Conservation (phyloP, 1,139 yeast species). For the Citeromyces hawaiiensis region DNA sequence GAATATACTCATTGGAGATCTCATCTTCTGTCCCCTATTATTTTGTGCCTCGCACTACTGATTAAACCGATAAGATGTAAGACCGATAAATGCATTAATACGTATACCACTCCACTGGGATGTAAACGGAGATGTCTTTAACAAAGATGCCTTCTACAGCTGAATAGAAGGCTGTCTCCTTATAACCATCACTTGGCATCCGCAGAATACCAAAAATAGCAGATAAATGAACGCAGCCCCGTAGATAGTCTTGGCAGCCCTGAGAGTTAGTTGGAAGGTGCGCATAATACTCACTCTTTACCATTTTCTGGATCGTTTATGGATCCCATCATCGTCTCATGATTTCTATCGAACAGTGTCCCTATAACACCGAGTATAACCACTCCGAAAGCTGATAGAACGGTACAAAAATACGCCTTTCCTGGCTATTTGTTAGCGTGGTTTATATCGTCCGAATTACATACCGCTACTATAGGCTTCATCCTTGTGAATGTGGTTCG, state of each 20-base stretch:
- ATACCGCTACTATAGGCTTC: slow-evolving; percentile 31
- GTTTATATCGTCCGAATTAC: slow-evolving; percentile 8
- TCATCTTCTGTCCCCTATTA: too few species aligned
- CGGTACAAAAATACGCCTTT: slow-evolving; percentile 91
- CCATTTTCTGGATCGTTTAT: slow-evolving; percentile 87
- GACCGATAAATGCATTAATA: neutral
- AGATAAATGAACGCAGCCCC: slow-evolving; percentile 82
- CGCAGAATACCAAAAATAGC: slow-evolving; percentile 76
- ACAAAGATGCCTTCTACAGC: slow-evolving; percentile 13
- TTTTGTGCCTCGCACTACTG: neutral
- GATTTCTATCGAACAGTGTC: slow-evolving; percentile 61
- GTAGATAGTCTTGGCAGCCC: slow-evolving; percentile 80
- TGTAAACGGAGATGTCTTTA: too few species aligned
- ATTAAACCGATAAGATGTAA: neutral
- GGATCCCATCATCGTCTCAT: slow-evolving; percentile 90
- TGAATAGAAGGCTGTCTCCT: slow-evolving; percentile 48
- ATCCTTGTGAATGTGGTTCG: slow-evolving; percentile 9
- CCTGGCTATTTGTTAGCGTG: slow-evolving; percentile 33
- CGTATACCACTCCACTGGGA: too few species aligned
- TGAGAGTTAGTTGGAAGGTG: slow-evolving; percentile 11
- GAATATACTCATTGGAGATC: too few species aligned
- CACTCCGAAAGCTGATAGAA: slow-evolving; percentile 82
- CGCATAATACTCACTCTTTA: slow-evolving; percentile 48
- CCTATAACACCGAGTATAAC: slow-evolving; percentile 80
- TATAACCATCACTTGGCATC: slow-evolving; percentile 60